Evolutionary conservation across 805 yeast species (phyloP).

Genomic region (Teunomyces aglyptinius): DNA sequence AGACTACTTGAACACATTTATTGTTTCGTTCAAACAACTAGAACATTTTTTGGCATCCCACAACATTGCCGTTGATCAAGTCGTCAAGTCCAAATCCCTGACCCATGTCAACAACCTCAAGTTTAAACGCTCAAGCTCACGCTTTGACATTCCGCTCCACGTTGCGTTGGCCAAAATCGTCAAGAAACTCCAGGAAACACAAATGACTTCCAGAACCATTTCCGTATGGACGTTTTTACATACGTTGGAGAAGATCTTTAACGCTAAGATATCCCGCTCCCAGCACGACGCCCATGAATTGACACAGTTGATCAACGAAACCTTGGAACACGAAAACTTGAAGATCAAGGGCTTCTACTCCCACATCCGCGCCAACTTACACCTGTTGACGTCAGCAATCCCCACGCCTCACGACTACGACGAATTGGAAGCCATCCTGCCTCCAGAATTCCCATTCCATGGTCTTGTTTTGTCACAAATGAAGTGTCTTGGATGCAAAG

Average conservation of each 20-base stretch:
- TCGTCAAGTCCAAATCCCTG: constrained; percentile 6
- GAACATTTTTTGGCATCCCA: constrained; percentile 15
- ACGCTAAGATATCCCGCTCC: constrained; percentile 68
- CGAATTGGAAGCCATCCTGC: constrained; percentile 14
- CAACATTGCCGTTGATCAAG: constrained; percentile 17
- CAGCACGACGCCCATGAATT: constrained; percentile 97
- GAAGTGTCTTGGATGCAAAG: constrained; percentile 66
- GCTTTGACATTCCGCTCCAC: constrained; percentile 52
- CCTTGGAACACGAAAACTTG: constrained; percentile 64
- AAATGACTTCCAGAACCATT: constrained; percentile 49
- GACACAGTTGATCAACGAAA: constrained; percentile 75
- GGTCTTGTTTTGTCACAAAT: constrained; percentile 68
- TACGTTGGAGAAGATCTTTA: constrained; percentile 68
- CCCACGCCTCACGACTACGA: constrained; percentile 10
- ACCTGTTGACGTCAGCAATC: constrained; percentile 1
- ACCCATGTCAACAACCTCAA: constrained; percentile 8
- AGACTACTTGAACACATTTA: constrained; percentile 49
- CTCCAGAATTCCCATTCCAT: constrained; percentile 72
- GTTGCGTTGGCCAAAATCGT: constrained; percentile 52
- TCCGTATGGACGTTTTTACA: constrained; percentile 80
- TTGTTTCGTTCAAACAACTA: constrained; percentile 25
- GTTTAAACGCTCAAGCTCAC: constrained; percentile 14
- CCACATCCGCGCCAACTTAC: constrained; percentile 8
- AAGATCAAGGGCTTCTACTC: constrained; percentile 36
- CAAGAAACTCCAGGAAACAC: constrained; percentile 60